Evolutionary conservation across 768 basidiomycete genomes (phyloP).

Genomic region (Suillus decipiens): DNA sequence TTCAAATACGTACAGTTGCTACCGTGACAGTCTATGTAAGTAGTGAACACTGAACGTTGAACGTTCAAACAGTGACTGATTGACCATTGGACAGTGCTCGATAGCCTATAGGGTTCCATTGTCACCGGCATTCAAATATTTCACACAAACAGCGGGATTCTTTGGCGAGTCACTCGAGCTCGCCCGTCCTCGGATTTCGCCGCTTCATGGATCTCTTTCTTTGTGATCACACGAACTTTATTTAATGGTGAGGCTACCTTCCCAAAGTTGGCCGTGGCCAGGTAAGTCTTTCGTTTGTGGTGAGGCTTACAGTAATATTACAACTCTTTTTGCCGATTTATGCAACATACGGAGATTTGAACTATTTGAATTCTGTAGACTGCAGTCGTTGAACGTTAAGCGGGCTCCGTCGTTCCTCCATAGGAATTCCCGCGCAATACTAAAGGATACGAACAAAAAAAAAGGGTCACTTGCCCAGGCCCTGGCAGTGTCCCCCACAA

Average conservation of each 20-base stretch:
- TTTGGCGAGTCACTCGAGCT: too few species aligned
- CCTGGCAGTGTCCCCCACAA: not conserved
- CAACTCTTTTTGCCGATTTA: not conserved
- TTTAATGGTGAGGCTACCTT: not conserved
- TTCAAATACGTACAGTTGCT: too few species aligned
- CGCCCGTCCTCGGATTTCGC: not conserved
- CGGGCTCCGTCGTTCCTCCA: not conserved
- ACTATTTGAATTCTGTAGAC: not conserved
- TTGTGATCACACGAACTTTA: not conserved
- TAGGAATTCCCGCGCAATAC: not conserved
- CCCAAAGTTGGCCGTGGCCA: not conserved
- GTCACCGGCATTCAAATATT: too few species aligned
- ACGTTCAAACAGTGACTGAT: too few species aligned
- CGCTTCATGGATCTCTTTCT: not conserved
- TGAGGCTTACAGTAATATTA: not conserved
- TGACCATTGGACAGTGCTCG: too few species aligned
- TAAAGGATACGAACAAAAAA: not conserved
- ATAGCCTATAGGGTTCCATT: too few species aligned
- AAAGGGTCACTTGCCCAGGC: not conserved
- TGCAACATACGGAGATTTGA: not conserved
- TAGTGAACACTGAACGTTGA: too few species aligned
- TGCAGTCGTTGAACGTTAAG: not conserved
- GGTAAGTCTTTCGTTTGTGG: not conserved
- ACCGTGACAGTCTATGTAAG: too few species aligned
- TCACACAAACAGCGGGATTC: too few species aligned